Base-by-base conservation (phyloP, 495 filamentous ascomycete species). In the Geopyxis carbonaria region DNA sequence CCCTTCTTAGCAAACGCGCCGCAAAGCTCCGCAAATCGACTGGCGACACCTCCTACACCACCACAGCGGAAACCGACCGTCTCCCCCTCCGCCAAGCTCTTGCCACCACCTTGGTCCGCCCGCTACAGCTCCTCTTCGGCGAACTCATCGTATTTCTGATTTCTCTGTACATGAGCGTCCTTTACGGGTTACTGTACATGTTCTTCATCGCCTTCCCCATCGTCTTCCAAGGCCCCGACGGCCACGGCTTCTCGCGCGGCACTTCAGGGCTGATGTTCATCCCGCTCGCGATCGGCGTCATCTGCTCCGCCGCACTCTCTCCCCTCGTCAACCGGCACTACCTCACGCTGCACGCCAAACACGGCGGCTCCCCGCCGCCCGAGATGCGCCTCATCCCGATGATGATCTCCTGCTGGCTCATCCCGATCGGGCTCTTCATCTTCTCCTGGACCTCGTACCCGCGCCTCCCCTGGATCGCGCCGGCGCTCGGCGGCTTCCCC, bases 261-360 rank as follows among this genome's bases (percentile, higher is more conserved):
- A 74, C 58, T 13, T 80, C 80, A 0, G 81, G 81, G 31, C 61
- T 89, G 3, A 85, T 84, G 76, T 89, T 86, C 58, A 78, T 84
- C 45, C 75, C 76, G 4, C 40, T 82, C 31, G 75, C 76, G 3
- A 58, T 81, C 16, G 78, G 77, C 22, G 75, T 85, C 16, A 34
- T 85, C 3, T 50, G 63, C 32, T 72, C 71, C 13, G 78, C 80
- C 3, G 37, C 58, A 11, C 83, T 73, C 57, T 63, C 79, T 1
- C 79, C 80, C 0, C 45, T 76, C 0, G 73, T 85, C 44, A 89
- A 85, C 66, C 75, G 68, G 24, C 72, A 81, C 59, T 89, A 86
- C 58, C 60, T 84, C 41, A 72, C 62, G 36, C 50, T 78, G 14
- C 64, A 64, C 20, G 37, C 50, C 1, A 67, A 73, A 47, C 61